Evolutionary conservation across 2,329 filamentous ascomycete species (phyloP), one percentile per base, ranked within the genome.

Genomic region (Chrysoporthe austroafricana): DNA sequence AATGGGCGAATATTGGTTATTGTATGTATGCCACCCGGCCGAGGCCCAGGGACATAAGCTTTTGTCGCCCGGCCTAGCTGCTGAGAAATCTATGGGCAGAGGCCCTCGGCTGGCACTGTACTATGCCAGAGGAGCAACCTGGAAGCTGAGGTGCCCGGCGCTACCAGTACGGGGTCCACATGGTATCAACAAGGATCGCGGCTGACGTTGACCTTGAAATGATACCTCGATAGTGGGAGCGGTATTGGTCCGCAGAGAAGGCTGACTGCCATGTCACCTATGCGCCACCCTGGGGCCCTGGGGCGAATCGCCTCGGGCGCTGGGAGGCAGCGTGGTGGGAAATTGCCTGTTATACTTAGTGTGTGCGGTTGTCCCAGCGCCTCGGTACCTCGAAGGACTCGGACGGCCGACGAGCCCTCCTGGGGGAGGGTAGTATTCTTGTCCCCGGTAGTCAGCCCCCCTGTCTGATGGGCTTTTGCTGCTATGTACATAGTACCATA

Each of bases 21-120:
- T 69, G 62, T 14, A 69, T 26, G 26, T 67, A 69, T 69, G 68
- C 65, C 62, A 67, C 68, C 52, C 62, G 26, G 57, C 58, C 68
- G 65, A 68, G 66, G 65, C 66, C 58, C 65, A 68, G 62, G 66
- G 59, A 52, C 65, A 69, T 63, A 68, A 68, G 65, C 63, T 46
- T 58, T 54, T 64, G 63, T 68, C 62, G 68, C 46, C 62, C 52
- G 44, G 68, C 61, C 65, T 62, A 64, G 43, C 39, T 64, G 11
- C 50, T 43, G 46, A 42, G 56, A 42, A 62, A n/a, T 34, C 61
- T 61, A 34, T 26, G 56, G 67, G 44, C 52, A 59, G 46, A 58
- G 63, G 59, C 64, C 48, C 64, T 62, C 26, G 67, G 59, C 59
- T 43, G 64, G 21, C 43, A 66, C 46, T 14, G 50, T 57, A 48